Conservation (phyloP, 495 filamentous ascomycete species). For the Zalerion maritima region DNA sequence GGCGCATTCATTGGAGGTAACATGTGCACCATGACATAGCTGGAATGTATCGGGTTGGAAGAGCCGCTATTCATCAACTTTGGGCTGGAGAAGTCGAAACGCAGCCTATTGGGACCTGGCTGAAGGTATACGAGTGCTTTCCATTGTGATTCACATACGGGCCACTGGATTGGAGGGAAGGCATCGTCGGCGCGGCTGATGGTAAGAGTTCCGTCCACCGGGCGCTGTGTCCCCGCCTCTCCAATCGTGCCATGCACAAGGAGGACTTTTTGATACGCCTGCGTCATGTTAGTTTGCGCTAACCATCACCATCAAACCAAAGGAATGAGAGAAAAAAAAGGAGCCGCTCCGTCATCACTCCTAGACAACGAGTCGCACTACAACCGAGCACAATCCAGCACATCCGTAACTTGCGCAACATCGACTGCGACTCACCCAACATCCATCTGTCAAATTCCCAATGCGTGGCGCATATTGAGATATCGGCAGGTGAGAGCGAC, state of each 20-base stretch:
- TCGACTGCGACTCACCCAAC: conserved; percentile 48
- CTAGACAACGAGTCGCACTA: too few relatives aligned
- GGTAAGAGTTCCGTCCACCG: conserved; percentile 65
- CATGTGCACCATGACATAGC: conserved; percentile 70
- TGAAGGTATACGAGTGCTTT: conserved; percentile 78
- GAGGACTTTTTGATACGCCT: conserved; percentile 85
- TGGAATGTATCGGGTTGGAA: conserved; percentile 56
- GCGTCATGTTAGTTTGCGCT: conserved; percentile 8
- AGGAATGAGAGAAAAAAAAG: conserved; percentile 5
- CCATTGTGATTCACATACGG: conserved; percentile 73
- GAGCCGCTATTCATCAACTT: conserved; percentile 57
- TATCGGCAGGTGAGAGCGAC: conserved; percentile 36
- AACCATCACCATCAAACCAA: conserved; percentile 5
- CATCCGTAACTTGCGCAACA: neutral
- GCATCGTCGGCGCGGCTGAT: conserved; percentile 70
- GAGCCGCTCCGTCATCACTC: too few relatives aligned
- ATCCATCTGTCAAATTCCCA: conserved; percentile 59
- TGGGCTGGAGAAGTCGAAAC: conserved; percentile 73
- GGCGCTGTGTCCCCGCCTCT: conserved; percentile 45
- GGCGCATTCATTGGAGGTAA: conserved; percentile 60
- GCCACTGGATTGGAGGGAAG: conserved; percentile 70
- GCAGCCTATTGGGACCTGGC: conserved; percentile 71
- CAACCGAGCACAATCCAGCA: conserved; percentile 1
- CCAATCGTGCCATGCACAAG: conserved; percentile 67
- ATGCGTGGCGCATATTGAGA: conserved; percentile 71